phyloP scores from a whole-genome alignment of 2,329 filamentous ascomycete genomes.

The Lojkania enalia region DNA sequence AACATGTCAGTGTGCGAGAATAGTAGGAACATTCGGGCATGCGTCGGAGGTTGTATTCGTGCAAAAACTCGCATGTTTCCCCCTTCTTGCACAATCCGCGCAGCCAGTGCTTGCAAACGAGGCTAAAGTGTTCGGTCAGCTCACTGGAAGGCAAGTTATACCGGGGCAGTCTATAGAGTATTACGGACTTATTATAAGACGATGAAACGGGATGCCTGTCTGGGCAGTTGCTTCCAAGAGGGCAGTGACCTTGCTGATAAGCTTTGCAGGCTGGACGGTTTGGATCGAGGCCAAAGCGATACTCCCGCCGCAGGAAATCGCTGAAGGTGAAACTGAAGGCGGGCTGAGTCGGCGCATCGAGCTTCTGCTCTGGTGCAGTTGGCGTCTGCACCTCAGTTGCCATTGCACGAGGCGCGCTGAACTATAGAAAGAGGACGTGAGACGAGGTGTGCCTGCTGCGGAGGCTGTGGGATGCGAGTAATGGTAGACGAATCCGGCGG shows the following conservation, averaged over 20 bases:
- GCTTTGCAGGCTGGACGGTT: slow-evolving; percentile 75
- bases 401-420: slow-evolving; percentile 19
- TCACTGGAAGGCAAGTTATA: slow-evolving; percentile 43
- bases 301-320: slow-evolving; percentile 79
- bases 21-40: slow-evolving; percentile 99
- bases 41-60: slow-evolving; percentile 97
- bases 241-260: slow-evolving; percentile 84
- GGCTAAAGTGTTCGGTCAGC: slow-evolving; percentile 45
- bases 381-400: slow-evolving; percentile 34
- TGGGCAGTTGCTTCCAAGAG: slow-evolving; percentile 78
- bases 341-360: slow-evolving; percentile 30
- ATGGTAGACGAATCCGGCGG: neutral
- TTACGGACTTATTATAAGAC: slow-evolving; percentile 65
- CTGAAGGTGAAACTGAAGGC: slow-evolving; percentile 79
- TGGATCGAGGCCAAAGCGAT: slow-evolving; percentile 80
- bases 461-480: neutral
- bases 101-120: slow-evolving; percentile 99
- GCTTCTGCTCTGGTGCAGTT: slow-evolving; percentile 29
- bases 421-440: neutral
- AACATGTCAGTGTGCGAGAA: slow-evolving; percentile 89
- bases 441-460: neutral
- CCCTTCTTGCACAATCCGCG: slow-evolving; percentile 97
- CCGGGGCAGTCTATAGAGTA: neutral
- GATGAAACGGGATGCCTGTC: slow-evolving; percentile 72
- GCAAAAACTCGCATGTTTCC: slow-evolving; percentile 93